These are phyloP conservation scores for Excoecaria agallocha DNA, from an alignment of 345 rosid genomes.

Conservation along the genomic window DNA sequence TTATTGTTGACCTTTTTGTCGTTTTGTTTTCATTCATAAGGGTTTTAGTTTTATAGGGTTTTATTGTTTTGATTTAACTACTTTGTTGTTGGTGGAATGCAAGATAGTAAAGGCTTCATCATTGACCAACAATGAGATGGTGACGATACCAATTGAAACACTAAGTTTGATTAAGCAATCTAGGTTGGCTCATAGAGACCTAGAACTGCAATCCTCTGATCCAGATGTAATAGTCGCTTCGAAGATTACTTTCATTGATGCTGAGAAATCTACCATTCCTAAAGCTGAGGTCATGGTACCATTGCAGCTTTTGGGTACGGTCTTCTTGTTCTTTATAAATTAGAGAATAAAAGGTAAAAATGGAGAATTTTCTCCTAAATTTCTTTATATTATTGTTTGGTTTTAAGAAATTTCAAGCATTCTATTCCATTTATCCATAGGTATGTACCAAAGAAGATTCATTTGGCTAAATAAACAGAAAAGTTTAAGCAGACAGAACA, in stretches of 20 bases:
- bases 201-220: conserved; percentile 68
- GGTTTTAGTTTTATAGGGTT: conserved; percentile 4
- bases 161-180: conserved; percentile 47
- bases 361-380: neutral
- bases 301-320: conserved; percentile 46
- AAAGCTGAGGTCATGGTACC: conserved; percentile 51
- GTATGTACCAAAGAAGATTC: too few species aligned
- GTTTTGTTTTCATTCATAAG: conserved; percentile 1
- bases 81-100: too few species aligned
- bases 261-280: conserved; percentile 43
- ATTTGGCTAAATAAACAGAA: too few species aligned
- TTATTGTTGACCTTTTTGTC: neutral
- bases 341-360: conserved; percentile 36
- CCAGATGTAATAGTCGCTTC: conserved; percentile 44
- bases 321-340: conserved; percentile 45
- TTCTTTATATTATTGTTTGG: neutral
- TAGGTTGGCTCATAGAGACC: conserved; percentile 48
- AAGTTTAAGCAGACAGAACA: too few species aligned
- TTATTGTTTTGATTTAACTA: conserved; percentile 32
- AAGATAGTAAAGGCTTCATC: conserved; percentile 55
- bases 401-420: too few species aligned
- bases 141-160: conserved; percentile 31
- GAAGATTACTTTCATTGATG: conserved; percentile 37
- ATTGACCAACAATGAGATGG: conserved; percentile 39
- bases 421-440: too few species aligned